These are phyloP conservation scores for Huntiella moniliformis DNA, from an alignment of 2,329 filamentous ascomycete genomes.

Conservation along the genomic window DNA sequence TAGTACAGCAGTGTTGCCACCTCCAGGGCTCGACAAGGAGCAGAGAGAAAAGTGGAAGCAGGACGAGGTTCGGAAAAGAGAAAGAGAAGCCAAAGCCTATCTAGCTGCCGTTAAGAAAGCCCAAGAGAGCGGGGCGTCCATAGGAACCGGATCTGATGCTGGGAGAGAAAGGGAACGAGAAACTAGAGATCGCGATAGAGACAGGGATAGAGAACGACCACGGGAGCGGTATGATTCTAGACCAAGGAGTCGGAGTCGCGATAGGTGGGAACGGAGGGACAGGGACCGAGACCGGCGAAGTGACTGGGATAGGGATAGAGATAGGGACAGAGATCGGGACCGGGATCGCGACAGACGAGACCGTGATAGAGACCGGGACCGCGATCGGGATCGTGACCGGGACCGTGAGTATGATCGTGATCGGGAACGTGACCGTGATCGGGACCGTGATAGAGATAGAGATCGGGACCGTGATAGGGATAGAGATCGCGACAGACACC, in stretches of 20 bases:
- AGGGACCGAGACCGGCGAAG: conserved; percentile 20
- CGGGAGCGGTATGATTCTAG: conserved; percentile 19
- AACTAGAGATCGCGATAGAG: conserved; percentile 2
- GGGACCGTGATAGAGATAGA: conserved; percentile 14
- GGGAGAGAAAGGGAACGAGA: conserved; percentile 14
- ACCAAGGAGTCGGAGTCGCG: conserved; percentile 17
- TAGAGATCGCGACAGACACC: conserved; percentile 13
- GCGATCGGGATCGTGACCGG: conserved; percentile 16
- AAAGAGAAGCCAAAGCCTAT: conserved; percentile 46
- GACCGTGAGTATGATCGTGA: conserved; percentile 16
- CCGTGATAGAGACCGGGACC: conserved; percentile 17
- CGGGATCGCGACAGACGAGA: conserved; percentile 17
- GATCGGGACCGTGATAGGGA: conserved; percentile 16
- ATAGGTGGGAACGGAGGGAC: conserved; percentile 16
- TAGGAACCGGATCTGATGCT: conserved; percentile 29
- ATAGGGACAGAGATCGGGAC: conserved; percentile 16
- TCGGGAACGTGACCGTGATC: conserved; percentile 15
- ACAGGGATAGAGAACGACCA: conserved; percentile 16
- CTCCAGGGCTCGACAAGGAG: conserved; percentile 26
- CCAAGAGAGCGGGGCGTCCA: conserved; percentile 21
- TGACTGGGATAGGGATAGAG: conserved; percentile 16
- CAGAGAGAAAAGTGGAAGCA: conserved; percentile 39
- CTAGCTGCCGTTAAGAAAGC: conserved; percentile 43
- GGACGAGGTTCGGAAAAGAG: conserved; percentile 41
- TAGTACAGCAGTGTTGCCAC: conserved; percentile 19